A percentile compares a stretch with the other conserved stretches of the same genome.
These are phyloP conservation scores for Phytophthora parvispora DNA, from an alignment of 352 stramenopile species.

Conservation along the genomic window DNA sequence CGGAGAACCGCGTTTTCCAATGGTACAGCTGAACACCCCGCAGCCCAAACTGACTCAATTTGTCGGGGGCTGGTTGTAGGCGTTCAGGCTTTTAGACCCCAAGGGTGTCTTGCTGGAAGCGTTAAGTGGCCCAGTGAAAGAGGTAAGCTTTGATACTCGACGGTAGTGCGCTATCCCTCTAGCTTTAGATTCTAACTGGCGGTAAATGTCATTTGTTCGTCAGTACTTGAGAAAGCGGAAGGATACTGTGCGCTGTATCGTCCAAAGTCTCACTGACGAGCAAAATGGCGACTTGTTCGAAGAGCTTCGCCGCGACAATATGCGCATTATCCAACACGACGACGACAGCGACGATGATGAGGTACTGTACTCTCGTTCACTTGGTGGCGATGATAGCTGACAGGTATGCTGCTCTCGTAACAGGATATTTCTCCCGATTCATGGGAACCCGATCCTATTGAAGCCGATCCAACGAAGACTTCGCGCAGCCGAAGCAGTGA, in stretches of 20 bases:
- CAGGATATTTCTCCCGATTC: conserved; percentile 84
- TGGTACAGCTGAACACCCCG: too few relatives aligned
- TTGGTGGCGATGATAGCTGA: neutral
- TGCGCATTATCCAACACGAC: conserved; percentile 93
- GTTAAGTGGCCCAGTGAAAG: conserved; percentile 72
- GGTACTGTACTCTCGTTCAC: conserved; percentile 21
- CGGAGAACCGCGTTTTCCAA: too few relatives aligned
- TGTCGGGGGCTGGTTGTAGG: too few relatives aligned
- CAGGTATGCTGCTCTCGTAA: neutral
- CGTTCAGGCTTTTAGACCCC: conserved; percentile 95
- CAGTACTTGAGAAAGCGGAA: conserved; percentile 94
- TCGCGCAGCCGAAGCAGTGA: conserved; percentile 85
- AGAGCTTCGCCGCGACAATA: conserved; percentile 94
- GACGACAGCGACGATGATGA: conserved; percentile 96
- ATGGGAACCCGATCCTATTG: conserved; percentile 94
- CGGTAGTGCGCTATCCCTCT: too few relatives aligned
- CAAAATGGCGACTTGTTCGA: conserved; percentile 96
- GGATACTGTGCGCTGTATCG: conserved; percentile 98
- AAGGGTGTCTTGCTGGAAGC: conserved; percentile 94
- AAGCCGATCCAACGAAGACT: conserved; percentile 86
- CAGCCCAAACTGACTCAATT: too few relatives aligned
- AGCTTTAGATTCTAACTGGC: too few relatives aligned
- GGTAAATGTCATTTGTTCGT: neutral
- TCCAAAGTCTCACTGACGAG: conserved; percentile 92
- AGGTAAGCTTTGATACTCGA: too few relatives aligned